Evolutionary conservation across 768 basidiomycete species (phyloP), one percentile per base, ranked within the genome.

Genomic region (Hericium coralloides): DNA sequence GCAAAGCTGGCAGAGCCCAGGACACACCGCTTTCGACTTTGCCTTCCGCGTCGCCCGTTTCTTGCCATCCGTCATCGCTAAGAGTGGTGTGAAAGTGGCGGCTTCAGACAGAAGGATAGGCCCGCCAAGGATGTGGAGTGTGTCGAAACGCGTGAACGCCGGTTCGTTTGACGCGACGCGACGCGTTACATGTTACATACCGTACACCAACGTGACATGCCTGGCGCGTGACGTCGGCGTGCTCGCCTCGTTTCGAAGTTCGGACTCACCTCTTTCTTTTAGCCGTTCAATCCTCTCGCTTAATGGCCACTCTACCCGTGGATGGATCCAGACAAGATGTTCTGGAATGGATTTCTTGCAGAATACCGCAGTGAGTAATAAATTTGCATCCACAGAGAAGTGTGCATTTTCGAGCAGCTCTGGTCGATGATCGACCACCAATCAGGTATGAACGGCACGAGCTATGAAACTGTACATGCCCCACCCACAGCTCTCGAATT

Each of bases 401-500:
- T 9, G 10, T 9, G 5, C 31, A 9, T 31, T 9, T 26, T 31
- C 4, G 31, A 31, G 31, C 31, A 31, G 31, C 31, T 31, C 7
- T 31, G 31, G 31, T 31, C 31, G 31, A 31, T 31, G 31, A 31
- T 31, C 10, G 31, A 6, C 31, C 6, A 31, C 31, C 31, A 31
- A 31, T 14, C 55, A 88, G 86, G 82, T 57, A 67, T 85, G 65
- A 88, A 89, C 63, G 84, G 84, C 15, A 65, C 70, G 38, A 69
- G 74, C 23, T 73, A 79, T 54, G 75, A 79, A 41, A 68, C 76
- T 17, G 68, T 87, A 8, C 72, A 81, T 37, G 57, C 63, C 12
- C 78, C 84, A 14, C 90, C 91, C 23, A 79, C 82, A 0, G 69
- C 87, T 6, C 63, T 90, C 20, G 81, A 91, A 65, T 91, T 92